phyloP scores from a whole-genome alignment of 169 alveolate species.

The Theileria annulata region DNA sequence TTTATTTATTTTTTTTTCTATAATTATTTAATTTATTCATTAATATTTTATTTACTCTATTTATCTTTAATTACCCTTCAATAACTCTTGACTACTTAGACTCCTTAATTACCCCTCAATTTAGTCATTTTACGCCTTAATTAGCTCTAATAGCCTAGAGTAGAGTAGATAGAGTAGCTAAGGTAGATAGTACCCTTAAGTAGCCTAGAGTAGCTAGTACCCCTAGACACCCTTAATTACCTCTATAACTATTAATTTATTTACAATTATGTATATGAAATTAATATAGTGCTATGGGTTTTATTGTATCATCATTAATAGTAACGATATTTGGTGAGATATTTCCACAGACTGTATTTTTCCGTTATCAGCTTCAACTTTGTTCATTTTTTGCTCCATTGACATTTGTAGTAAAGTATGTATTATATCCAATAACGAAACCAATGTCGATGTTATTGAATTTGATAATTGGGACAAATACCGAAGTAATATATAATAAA shows the following conservation, averaged over 20 bases:
- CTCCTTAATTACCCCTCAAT: neutral
- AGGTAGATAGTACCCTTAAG: no score
- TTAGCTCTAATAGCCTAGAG: no score
- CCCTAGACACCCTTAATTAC: no score
- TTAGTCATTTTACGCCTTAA: neutral
- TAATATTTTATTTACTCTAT: no score
- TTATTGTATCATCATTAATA: slow-evolving; percentile 78
- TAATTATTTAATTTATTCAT: no score
- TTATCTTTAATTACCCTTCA: neutral
- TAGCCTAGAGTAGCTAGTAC: no score
- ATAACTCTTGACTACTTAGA: no score
- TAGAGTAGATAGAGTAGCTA: no score
- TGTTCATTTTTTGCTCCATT: slow-evolving; percentile 83
- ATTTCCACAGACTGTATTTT: slow-evolving; percentile 85
- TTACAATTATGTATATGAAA: no score
- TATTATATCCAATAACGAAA: slow-evolving; percentile 74
- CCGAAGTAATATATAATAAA: slow-evolving; percentile 62
- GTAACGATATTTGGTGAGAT: slow-evolving; percentile 87
- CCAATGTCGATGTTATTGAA: slow-evolving; percentile 75
- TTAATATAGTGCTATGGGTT: slow-evolving; percentile 77
- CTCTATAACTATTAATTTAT: no score
- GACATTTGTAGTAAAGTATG: slow-evolving; percentile 57
- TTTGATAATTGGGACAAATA: slow-evolving; percentile 63
- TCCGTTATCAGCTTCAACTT: slow-evolving; percentile 81
- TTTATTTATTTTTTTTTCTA: neutral